phyloP scores from a whole-genome alignment of 768 basidiomycete genomes.

The Boletellus ananas region DNA sequence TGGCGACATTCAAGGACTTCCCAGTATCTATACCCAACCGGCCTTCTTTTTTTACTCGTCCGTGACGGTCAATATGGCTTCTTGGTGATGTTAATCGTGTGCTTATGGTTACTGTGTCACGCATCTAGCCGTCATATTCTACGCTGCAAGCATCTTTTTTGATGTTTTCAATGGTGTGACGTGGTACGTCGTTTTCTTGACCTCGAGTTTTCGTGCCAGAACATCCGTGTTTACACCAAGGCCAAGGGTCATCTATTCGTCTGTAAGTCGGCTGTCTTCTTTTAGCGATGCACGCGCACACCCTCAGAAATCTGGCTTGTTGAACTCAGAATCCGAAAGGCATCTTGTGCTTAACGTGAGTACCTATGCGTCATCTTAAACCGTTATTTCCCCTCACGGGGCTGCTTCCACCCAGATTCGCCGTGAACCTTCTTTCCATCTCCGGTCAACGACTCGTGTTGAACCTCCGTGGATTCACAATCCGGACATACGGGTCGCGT shows the following conservation, averaged over 20 bases:
- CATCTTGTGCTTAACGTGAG: not conserved
- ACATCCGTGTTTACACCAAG: not conserved
- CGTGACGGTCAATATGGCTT: slow-evolving; percentile 8
- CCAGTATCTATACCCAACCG: slow-evolving; percentile 4
- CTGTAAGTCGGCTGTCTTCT: not conserved
- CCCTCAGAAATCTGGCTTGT: not conserved
- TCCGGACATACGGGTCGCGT: not conserved
- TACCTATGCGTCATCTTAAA: not conserved
- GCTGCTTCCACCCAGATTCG: not conserved
- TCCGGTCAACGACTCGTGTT: slow-evolving; percentile 19
- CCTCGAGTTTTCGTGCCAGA: not conserved
- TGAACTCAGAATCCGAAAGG: not conserved
- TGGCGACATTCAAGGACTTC: slow-evolving; percentile 3
- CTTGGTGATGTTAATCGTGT: not conserved
- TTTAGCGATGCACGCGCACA: no score
- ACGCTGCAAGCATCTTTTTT: not conserved
- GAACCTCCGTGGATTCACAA: slow-evolving; percentile 13
- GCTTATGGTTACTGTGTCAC: not conserved
- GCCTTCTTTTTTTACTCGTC: slow-evolving; percentile 4
- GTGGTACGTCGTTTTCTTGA: slow-evolving; percentile 2
- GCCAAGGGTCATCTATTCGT: not conserved
- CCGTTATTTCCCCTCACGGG: no score
- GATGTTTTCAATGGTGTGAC: not conserved
- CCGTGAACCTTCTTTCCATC: slow-evolving; percentile 15
- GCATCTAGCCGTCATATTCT: slow-evolving; percentile 4